These are phyloP conservation scores for Komagataella populi DNA, from an alignment of 805 yeast genomes.

Conservation along the genomic window DNA sequence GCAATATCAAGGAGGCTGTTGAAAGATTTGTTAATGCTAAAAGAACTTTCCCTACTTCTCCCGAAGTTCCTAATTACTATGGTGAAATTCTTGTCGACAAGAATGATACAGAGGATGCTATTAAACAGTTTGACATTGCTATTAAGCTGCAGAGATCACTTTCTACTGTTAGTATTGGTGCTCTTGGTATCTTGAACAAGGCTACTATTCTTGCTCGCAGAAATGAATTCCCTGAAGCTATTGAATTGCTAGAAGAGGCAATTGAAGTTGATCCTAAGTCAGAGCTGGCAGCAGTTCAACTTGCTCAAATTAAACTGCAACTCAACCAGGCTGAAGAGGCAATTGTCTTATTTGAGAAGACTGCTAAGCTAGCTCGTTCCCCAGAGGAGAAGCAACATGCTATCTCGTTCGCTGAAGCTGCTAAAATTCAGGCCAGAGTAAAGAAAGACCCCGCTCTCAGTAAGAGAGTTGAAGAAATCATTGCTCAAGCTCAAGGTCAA, in stretches of 20 bases:
- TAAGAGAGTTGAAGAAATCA: slow-evolving; percentile 47
- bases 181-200: slow-evolving; percentile 80
- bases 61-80: slow-evolving; percentile 89
- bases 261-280: slow-evolving; percentile 74
- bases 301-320: slow-evolving; percentile 85
- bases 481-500: slow-evolving; percentile 8
- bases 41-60: slow-evolving; percentile 66
- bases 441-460: slow-evolving; percentile 54
- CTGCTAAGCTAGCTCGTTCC: slow-evolving; percentile 71
- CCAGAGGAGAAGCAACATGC: slow-evolving; percentile 83
- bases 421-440: slow-evolving; percentile 76
- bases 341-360: slow-evolving; percentile 65
- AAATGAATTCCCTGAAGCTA: slow-evolving; percentile 42
- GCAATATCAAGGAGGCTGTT: slow-evolving; percentile 44
- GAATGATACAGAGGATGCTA: slow-evolving; percentile 59
- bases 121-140: slow-evolving; percentile 76
- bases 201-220: slow-evolving; percentile 59
- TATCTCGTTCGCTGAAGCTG: slow-evolving; percentile 82
- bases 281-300: slow-evolving; percentile 79
- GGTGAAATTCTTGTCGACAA: slow-evolving; percentile 88
- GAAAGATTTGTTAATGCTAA: slow-evolving; percentile 56
- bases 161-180: slow-evolving; percentile 66
- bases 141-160: slow-evolving; percentile 65
- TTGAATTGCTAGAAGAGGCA: slow-evolving; percentile 58
- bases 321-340: slow-evolving; percentile 76